phyloP scores from a whole-genome alignment of 169 alveolate genomes.

The Plasmodium gaboni region DNA sequence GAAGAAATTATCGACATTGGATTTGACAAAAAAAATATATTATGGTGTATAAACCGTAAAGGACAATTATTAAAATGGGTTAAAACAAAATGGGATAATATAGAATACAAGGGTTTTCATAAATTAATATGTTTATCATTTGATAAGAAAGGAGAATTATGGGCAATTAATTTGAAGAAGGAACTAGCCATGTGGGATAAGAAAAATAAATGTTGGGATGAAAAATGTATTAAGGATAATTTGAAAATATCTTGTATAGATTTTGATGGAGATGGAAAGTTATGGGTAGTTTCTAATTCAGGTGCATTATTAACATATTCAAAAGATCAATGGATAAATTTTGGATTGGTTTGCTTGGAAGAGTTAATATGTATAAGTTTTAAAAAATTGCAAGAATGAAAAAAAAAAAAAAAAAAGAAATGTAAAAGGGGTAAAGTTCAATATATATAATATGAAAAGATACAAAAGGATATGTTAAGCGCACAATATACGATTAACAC shows the following conservation, averaged over 20 bases:
- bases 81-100: slow-evolving; percentile 56
- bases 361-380: slow-evolving; percentile 59
- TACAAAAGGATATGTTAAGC: no score
- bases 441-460: no score
- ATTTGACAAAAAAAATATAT: slow-evolving; percentile 70
- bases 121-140: slow-evolving; percentile 57
- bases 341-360: slow-evolving; percentile 49
- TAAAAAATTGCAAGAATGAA: slow-evolving; percentile 5
- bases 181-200: slow-evolving; percentile 56
- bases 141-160: slow-evolving; percentile 68
- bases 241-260: slow-evolving; percentile 64
- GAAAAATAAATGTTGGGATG: slow-evolving; percentile 60
- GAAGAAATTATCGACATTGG: slow-evolving; percentile 71
- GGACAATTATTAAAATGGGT: slow-evolving; percentile 73
- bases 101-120: slow-evolving; percentile 51
- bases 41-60: slow-evolving; percentile 73
- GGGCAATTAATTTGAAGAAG: slow-evolving; percentile 71
- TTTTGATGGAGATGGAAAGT: slow-evolving; percentile 44
- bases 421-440: background rate
- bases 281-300: slow-evolving; percentile 63
- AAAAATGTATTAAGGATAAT: slow-evolving; percentile 39
- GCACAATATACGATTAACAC: no score
- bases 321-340: slow-evolving; percentile 58
- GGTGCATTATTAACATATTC: slow-evolving; percentile 71
- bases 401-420: background rate